Conservation (phyloP, 495 filamentous ascomycete species). For the Penicillium daleae region DNA sequence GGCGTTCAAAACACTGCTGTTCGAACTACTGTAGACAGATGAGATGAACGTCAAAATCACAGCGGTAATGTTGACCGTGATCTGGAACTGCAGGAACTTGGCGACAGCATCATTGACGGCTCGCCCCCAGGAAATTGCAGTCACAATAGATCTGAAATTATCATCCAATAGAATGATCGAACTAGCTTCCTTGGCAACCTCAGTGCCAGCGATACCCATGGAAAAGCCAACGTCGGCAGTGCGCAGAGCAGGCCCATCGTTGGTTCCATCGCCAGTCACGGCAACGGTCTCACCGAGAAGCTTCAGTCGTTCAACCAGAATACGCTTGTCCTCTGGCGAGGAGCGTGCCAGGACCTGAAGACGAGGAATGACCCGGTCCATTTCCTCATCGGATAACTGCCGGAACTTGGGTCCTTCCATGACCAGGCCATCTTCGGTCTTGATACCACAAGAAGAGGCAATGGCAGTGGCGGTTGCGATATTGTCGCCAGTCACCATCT, state of each 20-base stretch:
- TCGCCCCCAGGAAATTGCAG: conserved; percentile 87
- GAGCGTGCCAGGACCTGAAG: conserved; percentile 86
- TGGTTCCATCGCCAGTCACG: conserved; percentile 88
- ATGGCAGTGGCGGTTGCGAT: conserved; percentile 80
- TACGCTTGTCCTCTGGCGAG: conserved; percentile 85
- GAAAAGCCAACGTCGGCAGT: conserved; percentile 89
- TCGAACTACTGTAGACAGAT: conserved; percentile 68
- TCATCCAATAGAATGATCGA: conserved; percentile 92
- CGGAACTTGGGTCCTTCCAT: conserved; percentile 88
- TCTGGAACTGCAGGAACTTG: conserved; percentile 90
- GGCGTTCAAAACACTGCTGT: conserved; percentile 75
- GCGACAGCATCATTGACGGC: conserved; percentile 90
- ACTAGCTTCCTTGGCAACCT: conserved; percentile 92
- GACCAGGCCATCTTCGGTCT: conserved; percentile 69
- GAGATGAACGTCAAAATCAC: conserved; percentile 83
- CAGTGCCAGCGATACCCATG: conserved; percentile 89
- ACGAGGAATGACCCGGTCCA: conserved; percentile 71
- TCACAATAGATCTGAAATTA: conserved; percentile 87
- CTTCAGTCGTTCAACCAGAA: conserved; percentile 75
- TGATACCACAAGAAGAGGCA: conserved; percentile 81
- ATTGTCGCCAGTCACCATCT: conserved; percentile 92
- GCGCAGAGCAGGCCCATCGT: conserved; percentile 85
- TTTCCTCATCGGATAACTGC: conserved; percentile 68
- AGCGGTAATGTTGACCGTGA: conserved; percentile 90
- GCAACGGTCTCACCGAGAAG: conserved; percentile 78